Evolutionary conservation across 331 rosid genomes (phyloP).

Genomic region (Acacia concinna): DNA sequence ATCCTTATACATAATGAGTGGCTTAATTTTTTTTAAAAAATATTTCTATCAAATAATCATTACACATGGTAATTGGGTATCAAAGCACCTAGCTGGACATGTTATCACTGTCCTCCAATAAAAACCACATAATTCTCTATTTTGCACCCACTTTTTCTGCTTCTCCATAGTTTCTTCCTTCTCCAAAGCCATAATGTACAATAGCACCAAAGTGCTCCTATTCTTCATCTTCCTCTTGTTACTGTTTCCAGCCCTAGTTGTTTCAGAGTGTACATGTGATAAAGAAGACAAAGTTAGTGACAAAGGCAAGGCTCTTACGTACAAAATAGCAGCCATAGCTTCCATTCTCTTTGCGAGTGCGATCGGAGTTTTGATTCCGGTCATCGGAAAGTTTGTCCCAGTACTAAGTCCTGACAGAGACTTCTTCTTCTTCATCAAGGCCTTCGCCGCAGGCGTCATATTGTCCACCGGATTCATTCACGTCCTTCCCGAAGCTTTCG

Average conservation of each 20-base stretch:
- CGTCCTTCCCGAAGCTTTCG: constrained; percentile 71
- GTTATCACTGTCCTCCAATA: not conserved
- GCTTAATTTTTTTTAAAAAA: too few relatives aligned
- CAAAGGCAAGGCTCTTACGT: constrained; percentile 2
- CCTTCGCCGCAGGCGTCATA: constrained; percentile 81
- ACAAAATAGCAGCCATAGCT: constrained; percentile 53
- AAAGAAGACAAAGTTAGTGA: not conserved
- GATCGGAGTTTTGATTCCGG: constrained; percentile 63
- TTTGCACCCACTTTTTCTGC: not conserved
- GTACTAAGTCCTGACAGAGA: constrained; percentile 58
- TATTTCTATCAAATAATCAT: too few relatives aligned
- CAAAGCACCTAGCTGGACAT: not conserved
- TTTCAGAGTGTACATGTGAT: not conserved
- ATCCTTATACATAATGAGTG: too few relatives aligned
- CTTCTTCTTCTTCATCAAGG: constrained; percentile 60
- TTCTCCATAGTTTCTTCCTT: not conserved
- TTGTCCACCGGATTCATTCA: constrained; percentile 80
- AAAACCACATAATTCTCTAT: not conserved
- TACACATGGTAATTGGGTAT: not conserved
- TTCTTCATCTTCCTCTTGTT: not conserved
- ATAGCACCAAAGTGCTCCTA: not conserved
- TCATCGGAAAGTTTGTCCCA: constrained; percentile 52
- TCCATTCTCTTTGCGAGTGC: constrained; percentile 58
- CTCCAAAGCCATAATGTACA: not conserved
- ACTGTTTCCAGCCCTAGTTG: not conserved